A percentile compares a stretch with the other conserved stretches of the same genome.
Conservation (phyloP, 306 rosid species). For the Pueraria montana region DNA sequence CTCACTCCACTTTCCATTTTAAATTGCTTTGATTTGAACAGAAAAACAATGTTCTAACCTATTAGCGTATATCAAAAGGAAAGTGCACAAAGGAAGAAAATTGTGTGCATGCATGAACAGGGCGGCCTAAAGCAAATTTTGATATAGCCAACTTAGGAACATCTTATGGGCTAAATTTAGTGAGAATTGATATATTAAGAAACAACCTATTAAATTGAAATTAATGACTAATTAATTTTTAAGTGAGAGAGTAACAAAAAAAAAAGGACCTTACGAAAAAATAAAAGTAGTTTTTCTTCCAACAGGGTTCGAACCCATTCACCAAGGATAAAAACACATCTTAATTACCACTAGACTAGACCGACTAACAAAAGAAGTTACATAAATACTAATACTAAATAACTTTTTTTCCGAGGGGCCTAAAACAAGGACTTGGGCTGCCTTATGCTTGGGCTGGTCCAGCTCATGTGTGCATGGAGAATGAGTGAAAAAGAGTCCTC, state of each 20-base stretch:
- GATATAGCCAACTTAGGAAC: neutral
- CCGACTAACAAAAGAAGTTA: neutral
- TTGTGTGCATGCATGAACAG: neutral
- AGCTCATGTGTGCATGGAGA: neutral
- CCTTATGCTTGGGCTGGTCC: neutral
- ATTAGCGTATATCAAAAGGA: neutral
- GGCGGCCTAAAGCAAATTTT: neutral
- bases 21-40: slow-evolving; percentile 18
- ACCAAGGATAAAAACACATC: neutral
- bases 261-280: neutral
- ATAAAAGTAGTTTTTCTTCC: neutral
- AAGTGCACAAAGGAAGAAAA: slow-evolving; percentile 14
- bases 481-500: slow-evolving; percentile 18
- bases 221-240: neutral
- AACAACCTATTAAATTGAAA: neutral
- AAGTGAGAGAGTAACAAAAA: neutral
- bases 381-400: neutral
- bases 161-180: no score
- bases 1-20: neutral
- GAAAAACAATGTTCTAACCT: neutral
- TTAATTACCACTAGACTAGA: neutral
- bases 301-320: neutral
- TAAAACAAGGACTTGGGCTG: neutral
- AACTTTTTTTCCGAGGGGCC: neutral
- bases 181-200: neutral